A percentile compares a stretch with the other conserved stretches of the same genome.
Conservation (phyloP, 805 yeast species). For the Candida namnaoensis region DNA sequence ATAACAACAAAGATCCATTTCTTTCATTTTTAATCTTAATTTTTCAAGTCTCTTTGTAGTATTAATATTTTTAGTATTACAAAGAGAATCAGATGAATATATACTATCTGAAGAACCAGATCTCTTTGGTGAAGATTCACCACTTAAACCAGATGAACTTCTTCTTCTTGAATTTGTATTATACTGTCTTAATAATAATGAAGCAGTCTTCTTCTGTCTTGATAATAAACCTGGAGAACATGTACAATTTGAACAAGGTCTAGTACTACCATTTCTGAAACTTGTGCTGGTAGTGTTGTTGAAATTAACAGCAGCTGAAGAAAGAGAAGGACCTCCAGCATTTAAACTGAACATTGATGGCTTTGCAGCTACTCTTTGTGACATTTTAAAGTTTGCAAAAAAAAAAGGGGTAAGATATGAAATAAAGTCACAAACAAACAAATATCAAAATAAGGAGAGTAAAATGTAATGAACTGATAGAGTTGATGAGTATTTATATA, state of each 20-base stretch:
- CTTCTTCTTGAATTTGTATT: conserved; percentile 19
- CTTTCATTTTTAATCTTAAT: conserved; percentile 58
- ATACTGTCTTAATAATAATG: conserved; percentile 37
- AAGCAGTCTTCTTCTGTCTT: conserved; percentile 53
- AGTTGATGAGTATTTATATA: too few species aligned
- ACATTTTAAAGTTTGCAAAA: conserved; percentile 3
- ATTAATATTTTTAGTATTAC: conserved; percentile 36
- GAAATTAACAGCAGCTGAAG: conserved; percentile 1
- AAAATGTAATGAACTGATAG: too few species aligned
- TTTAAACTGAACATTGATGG: conserved; percentile 35
- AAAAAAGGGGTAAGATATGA: too few species aligned
- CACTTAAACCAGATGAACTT: conserved; percentile 8
- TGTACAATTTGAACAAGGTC: conserved; percentile 67
- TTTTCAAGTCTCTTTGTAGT: conserved; percentile 50
- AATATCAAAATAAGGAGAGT: too few species aligned
- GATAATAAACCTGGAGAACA: conserved; percentile 79
- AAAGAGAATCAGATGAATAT: conserved; percentile 29
- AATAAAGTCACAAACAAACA: too few species aligned
- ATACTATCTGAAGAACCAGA: conserved; percentile 22
- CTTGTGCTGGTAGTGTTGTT: conserved; percentile 3
- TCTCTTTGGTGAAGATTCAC: conserved; percentile 12
- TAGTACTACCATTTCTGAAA: conserved; percentile 20
- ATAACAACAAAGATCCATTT: conserved; percentile 61
- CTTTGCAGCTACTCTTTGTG: conserved; percentile 24
- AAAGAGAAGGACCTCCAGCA: conserved; percentile 2